Evolutionary conservation across 371 early-diverging fungal genomes (phyloP).

Genomic region (Mortierella polycephala): DNA sequence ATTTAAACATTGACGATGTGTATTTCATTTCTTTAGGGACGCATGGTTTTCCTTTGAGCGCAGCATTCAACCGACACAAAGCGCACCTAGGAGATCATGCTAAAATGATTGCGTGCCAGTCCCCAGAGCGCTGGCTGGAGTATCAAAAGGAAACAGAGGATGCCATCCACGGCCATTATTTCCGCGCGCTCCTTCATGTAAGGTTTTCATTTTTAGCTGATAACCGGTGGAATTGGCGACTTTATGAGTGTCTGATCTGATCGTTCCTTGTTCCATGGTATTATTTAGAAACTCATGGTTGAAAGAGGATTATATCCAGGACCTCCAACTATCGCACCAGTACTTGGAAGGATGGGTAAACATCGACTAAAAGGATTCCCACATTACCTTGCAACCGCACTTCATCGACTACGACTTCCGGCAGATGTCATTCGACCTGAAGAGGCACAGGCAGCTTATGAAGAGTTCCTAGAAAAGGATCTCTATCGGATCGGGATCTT

Average conservation of each 20-base stretch:
- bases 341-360: constrained; percentile 69
- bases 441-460: constrained; percentile 58
- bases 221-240: not conserved
- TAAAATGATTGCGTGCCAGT: constrained; percentile 87
- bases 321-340: constrained; percentile 61
- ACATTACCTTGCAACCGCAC: constrained; percentile 44
- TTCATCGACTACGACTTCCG: constrained; percentile 59
- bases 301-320: constrained; percentile 63
- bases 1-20: too few relatives aligned
- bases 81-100: constrained; percentile 75
- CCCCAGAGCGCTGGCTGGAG: constrained; percentile 80
- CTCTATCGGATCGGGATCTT: constrained; percentile 75
- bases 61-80: constrained; percentile 43
- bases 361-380: constrained; percentile 57
- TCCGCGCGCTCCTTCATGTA: constrained; percentile 74
- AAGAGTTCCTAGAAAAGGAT: constrained; percentile 49
- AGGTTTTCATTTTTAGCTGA: not conserved
- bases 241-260: too few relatives aligned
- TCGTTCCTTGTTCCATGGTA: too few relatives aligned
- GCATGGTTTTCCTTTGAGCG: constrained; percentile 45
- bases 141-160: constrained; percentile 65
- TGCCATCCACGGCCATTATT: constrained; percentile 77
- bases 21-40: constrained; percentile 5
- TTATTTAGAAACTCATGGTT: constrained; percentile 61
- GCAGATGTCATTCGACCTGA: constrained; percentile 57